phyloP scores from a whole-genome alignment of 2,329 filamentous ascomycete species.

The Botrytis squamosa region DNA sequence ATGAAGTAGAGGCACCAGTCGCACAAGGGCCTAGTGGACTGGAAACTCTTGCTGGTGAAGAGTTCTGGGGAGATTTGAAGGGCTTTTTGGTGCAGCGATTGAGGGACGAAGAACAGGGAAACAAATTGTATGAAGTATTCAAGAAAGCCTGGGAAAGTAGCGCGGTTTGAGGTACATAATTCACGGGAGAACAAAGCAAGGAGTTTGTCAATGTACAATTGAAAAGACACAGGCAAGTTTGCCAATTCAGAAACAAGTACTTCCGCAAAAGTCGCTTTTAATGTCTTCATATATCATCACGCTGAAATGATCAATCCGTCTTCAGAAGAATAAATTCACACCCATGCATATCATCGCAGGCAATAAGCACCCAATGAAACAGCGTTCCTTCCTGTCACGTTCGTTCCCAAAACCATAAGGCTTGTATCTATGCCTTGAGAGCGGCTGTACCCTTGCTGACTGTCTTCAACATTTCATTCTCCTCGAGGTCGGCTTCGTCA shows the following conservation, averaged over 20 bases:
- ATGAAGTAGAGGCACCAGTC: conserved; percentile 40
- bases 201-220: conserved; percentile 25
- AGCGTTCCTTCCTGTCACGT: conserved; percentile 14
- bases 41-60: conserved; percentile 63
- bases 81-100: conserved; percentile 78
- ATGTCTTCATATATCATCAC: conserved; percentile 24
- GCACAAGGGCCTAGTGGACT: conserved; percentile 55
- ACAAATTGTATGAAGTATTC: conserved; percentile 65
- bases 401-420: conserved; percentile 16
- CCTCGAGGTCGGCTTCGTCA: conserved; percentile 79
- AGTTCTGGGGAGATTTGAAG: conserved; percentile 84
- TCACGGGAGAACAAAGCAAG: conserved; percentile 26
- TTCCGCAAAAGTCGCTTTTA: conserved; percentile 22
- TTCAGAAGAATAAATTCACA: conserved; percentile 20
- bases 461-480: conserved; percentile 65
- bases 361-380: conserved; percentile 37
- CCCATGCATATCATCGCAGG: conserved; percentile 24
- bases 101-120: conserved; percentile 65
- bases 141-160: conserved; percentile 53
- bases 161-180: conserved; percentile 20
- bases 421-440: conserved; percentile 14
- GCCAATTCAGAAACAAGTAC: conserved; percentile 9
- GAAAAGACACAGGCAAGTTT: conserved; percentile 18
- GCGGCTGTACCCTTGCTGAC: conserved; percentile 54
- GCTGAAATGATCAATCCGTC: conserved; percentile 21